Percentiles rank a stretch among this genome's conserved stretches.
phyloP scores from a whole-genome alignment of 306 rosid species.

The Prunus campanulata region DNA sequence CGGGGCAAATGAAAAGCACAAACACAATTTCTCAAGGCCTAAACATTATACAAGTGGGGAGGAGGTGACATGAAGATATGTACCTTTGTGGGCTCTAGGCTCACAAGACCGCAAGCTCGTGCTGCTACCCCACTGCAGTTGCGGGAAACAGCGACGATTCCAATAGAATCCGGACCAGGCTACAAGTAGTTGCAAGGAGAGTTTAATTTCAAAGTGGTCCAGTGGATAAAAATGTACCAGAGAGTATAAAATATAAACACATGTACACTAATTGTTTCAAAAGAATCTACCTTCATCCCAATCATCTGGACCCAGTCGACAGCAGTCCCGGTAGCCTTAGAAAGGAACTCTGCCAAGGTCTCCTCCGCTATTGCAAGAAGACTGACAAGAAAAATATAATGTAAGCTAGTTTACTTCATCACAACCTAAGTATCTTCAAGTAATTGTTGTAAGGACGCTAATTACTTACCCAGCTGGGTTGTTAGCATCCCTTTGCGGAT shows the following conservation, averaged over 20 bases:
- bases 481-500: slow-evolving; percentile 82
- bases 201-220: not conserved
- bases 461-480: slow-evolving; percentile 94
- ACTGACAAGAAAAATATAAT: slow-evolving; percentile 22
- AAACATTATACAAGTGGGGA: not conserved
- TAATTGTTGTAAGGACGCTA: not conserved
- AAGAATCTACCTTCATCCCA: slow-evolving; percentile 90
- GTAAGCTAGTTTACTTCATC: not conserved
- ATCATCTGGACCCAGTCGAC: slow-evolving; percentile 99
- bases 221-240: not conserved
- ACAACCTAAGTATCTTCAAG: not conserved
- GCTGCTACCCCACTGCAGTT: slow-evolving; percentile 95
- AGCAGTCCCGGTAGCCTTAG: slow-evolving; percentile 99
- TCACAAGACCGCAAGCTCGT: slow-evolving; percentile 99
- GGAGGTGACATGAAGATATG: not conserved
- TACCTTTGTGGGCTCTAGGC: slow-evolving; percentile 97
- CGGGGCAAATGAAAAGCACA: not conserved
- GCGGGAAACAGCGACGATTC: slow-evolving; percentile 99
- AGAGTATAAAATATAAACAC: not conserved
- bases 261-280: not conserved
- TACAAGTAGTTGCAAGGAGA: slow-evolving; percentile 18
- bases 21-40: not conserved
- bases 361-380: slow-evolving; percentile 96
- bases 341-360: slow-evolving; percentile 99
- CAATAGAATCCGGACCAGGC: slow-evolving; percentile 99